phyloP scores from a whole-genome alignment of 2,329 filamentous ascomycete species.

The Alternaria ethzedia region DNA sequence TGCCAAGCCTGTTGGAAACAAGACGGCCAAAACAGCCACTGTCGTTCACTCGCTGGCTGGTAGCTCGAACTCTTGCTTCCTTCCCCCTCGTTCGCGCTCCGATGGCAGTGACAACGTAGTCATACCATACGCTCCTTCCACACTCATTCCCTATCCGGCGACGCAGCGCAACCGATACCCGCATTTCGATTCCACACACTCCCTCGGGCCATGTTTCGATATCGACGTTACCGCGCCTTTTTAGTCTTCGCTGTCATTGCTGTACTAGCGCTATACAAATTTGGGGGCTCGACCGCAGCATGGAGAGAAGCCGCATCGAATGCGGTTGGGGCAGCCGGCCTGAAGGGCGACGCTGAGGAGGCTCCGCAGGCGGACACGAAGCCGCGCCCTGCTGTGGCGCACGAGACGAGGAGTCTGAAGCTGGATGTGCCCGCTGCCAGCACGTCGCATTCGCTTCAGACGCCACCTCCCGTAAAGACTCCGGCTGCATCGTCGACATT shows the following conservation, averaged over 20 bases:
- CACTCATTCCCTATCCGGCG: constrained; percentile 7
- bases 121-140: neutral
- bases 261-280: constrained; percentile 62
- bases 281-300: constrained; percentile 55
- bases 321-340: constrained; percentile 25
- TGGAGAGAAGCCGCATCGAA: constrained; percentile 35
- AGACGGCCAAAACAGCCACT: constrained; percentile 13
- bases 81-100: constrained; percentile 5
- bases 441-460: constrained; percentile 27
- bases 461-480: constrained; percentile 38
- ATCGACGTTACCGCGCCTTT: constrained; percentile 68
- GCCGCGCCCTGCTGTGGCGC: constrained; percentile 33
- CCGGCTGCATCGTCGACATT: constrained; percentile 16
- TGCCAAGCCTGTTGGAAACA: constrained; percentile 30
- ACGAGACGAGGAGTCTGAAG: constrained; percentile 42
- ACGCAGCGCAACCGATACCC: constrained; percentile 16
- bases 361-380: constrained; percentile 24
- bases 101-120: constrained; percentile 30
- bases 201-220: constrained; percentile 59
- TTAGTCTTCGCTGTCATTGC: constrained; percentile 62
- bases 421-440: constrained; percentile 42
- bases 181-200: constrained; percentile 3
- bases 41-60: neutral
- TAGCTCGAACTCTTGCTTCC: constrained; percentile 4
- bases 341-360: constrained; percentile 24